phyloP scores from a whole-genome alignment of 2,329 filamentous ascomycete genomes.

The Talaromyces albobiverticillius region DNA sequence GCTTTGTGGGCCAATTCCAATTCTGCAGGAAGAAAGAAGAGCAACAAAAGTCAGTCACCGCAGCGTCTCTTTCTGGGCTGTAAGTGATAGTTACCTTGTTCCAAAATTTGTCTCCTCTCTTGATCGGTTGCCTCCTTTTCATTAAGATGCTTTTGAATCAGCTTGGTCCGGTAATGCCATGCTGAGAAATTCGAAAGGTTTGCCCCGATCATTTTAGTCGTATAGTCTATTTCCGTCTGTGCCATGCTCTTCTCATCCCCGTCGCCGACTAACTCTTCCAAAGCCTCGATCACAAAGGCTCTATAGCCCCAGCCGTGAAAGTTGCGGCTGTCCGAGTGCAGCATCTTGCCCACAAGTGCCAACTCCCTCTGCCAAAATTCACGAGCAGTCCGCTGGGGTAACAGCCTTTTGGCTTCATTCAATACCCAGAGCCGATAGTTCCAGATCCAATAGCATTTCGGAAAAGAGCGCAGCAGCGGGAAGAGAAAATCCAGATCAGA shows the following conservation, averaged over 20 bases:
- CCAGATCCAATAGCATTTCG: constrained; percentile 99
- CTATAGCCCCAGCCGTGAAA: constrained; percentile 97
- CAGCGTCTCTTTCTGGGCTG: not conserved
- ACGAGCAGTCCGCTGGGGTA: constrained; percentile 57
- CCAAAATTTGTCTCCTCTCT: constrained; percentile 66
- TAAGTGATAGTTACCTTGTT: constrained; percentile 58
- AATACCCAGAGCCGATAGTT: constrained; percentile 89
- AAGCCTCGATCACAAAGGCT: constrained; percentile 69
- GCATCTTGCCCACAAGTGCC: constrained; percentile 79
- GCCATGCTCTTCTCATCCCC: constrained; percentile 56
- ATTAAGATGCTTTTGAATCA: constrained; percentile 72
- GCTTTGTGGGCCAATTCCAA: constrained; percentile 72
- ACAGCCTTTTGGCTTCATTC: constrained; percentile 63
- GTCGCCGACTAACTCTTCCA: constrained; percentile 57
- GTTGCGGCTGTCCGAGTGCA: constrained; percentile 80
- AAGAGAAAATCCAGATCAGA: constrained; percentile 79
- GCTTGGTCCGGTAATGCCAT: constrained; percentile 85
- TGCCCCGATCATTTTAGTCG: constrained; percentile 78
- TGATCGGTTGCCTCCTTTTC: constrained; percentile 65
- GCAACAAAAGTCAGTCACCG: not conserved
- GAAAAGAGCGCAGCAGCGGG: constrained; percentile 76
- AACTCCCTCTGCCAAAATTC: constrained; percentile 83
- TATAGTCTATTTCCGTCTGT: constrained; percentile 83
- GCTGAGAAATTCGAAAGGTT: constrained; percentile 95
- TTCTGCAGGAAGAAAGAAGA: constrained; percentile 49